These are phyloP conservation scores for Pseudopyrenochaeta lycopersici DNA, from an alignment of 2,329 filamentous ascomycete genomes.

Conservation along the genomic window DNA sequence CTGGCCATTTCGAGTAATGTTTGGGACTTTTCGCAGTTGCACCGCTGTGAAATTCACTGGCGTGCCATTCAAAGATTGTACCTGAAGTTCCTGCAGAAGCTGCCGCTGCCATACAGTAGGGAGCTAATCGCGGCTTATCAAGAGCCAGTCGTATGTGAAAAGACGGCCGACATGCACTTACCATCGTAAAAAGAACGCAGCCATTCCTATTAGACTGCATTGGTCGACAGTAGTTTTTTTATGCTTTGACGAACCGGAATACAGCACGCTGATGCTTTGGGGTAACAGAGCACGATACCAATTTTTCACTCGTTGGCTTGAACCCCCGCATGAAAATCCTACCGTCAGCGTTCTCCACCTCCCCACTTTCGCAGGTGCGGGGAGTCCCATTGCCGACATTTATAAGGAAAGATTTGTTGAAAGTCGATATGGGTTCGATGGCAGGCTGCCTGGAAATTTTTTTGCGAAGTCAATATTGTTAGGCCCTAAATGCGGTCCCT, in stretches of 20 bases:
- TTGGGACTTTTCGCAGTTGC: neutral
- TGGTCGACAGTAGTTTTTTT: neutral
- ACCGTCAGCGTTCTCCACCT: neutral
- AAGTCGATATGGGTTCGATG: neutral
- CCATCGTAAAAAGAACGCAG: neutral
- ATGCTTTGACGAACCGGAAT: neutral
- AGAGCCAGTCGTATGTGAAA: neutral
- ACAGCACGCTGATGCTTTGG: conserved; percentile 1
- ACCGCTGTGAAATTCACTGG: neutral
- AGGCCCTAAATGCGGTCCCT: neutral
- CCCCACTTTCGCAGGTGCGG: neutral
- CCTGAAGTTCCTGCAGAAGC: conserved; percentile 40
- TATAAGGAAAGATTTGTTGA: neutral
- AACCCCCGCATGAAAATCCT: neutral
- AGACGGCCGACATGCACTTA: neutral
- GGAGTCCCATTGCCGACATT: neutral
- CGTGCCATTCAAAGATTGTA: conserved; percentile 1
- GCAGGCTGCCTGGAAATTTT: neutral
- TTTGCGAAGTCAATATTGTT: neutral
- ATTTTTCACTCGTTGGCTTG: conserved; percentile 1
- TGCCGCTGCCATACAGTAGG: conserved; percentile 22
- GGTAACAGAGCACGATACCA: neutral
- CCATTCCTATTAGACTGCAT: neutral
- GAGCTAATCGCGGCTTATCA: conserved; percentile 18
- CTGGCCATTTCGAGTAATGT: neutral